phyloP scores from a whole-genome alignment of 164 flowering plant genomes.

The Dillenia turbinata region DNA sequence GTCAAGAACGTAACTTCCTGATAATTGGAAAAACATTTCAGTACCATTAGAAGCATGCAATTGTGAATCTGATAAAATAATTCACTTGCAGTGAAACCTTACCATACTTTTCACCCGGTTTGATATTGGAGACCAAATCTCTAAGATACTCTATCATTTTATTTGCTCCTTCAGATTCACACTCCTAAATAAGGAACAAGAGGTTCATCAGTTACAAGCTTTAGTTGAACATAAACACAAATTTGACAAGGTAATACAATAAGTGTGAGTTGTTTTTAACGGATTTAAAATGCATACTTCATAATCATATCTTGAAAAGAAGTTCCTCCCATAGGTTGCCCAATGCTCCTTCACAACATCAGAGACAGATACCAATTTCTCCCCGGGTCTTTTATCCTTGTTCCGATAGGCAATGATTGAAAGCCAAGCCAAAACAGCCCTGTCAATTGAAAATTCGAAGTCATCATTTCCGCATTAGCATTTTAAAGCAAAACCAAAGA shows the following conservation, averaged over 20 bases:
- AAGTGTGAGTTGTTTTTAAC: too few species aligned
- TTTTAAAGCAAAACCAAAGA: background rate
- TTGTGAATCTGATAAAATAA: background rate
- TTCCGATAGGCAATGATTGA: constrained; percentile 83
- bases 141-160: constrained; percentile 84
- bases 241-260: too few species aligned
- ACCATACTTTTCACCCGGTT: constrained; percentile 83
- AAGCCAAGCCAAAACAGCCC: constrained; percentile 99
- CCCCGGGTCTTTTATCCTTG: constrained; percentile 80
- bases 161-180: constrained; percentile 96
- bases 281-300: constrained; percentile 45
- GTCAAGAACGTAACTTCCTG: constrained; percentile 74
- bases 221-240: too few species aligned
- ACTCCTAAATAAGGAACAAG: constrained; percentile 50
- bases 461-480: background rate
- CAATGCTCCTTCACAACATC: constrained; percentile 90
- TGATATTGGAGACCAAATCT: constrained; percentile 68
- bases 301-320: constrained; percentile 97
- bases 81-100: constrained; percentile 12
- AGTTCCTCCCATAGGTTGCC: constrained; percentile 95
- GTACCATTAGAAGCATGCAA: constrained; percentile 4
- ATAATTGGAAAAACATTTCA: constrained; percentile 13
- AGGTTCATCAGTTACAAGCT: too few species aligned
- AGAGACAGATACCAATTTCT: constrained; percentile 77
- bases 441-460: constrained; percentile 21